Conservation (phyloP, 768 basidiomycete species). For the Suillus lakei region DNA sequence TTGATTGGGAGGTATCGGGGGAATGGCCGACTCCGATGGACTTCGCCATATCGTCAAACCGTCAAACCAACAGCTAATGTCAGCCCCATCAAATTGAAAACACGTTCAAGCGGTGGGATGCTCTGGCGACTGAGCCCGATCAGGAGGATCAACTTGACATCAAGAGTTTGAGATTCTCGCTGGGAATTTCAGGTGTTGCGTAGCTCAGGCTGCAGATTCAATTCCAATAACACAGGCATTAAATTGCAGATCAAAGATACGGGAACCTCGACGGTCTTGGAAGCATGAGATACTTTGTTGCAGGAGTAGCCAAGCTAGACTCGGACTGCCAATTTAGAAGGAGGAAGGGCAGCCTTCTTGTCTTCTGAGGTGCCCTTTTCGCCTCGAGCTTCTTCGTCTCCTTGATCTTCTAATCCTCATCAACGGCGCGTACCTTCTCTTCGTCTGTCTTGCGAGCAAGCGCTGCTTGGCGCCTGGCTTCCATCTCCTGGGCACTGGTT, state of each 20-base stretch:
- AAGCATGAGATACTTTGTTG: slow-evolving; percentile 25
- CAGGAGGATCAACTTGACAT: slow-evolving; percentile 49
- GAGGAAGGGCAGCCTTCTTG: slow-evolving; percentile 38
- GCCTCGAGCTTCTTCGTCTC: slow-evolving; percentile 60
- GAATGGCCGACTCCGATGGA: no score
- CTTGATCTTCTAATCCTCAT: slow-evolving; percentile 73
- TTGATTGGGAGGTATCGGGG: no score
- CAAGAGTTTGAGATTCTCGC: slow-evolving; percentile 86
- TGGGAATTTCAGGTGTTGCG: background rate
- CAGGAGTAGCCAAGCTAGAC: slow-evolving; percentile 28
- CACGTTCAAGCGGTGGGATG: slow-evolving; percentile 82
- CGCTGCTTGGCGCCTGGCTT: slow-evolving; percentile 72
- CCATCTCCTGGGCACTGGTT: slow-evolving; percentile 77
- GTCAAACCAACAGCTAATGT: slow-evolving; percentile 75
- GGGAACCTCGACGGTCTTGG: slow-evolving; percentile 47
- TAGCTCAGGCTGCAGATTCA: slow-evolving; percentile 27
- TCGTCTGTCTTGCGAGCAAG: slow-evolving; percentile 79
- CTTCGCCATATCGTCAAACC: slow-evolving; percentile 85
- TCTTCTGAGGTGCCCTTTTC: slow-evolving; percentile 69
- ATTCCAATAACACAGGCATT: no score
- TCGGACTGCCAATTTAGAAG: slow-evolving; percentile 37
- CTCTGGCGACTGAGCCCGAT: slow-evolving; percentile 91
- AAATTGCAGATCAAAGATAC: slow-evolving; percentile 42
- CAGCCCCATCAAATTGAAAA: slow-evolving; percentile 88
- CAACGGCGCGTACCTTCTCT: slow-evolving; percentile 62